These are phyloP conservation scores for Penicillium occitanis DNA, from an alignment of 2,329 filamentous ascomycete genomes.

Conservation along the genomic window DNA sequence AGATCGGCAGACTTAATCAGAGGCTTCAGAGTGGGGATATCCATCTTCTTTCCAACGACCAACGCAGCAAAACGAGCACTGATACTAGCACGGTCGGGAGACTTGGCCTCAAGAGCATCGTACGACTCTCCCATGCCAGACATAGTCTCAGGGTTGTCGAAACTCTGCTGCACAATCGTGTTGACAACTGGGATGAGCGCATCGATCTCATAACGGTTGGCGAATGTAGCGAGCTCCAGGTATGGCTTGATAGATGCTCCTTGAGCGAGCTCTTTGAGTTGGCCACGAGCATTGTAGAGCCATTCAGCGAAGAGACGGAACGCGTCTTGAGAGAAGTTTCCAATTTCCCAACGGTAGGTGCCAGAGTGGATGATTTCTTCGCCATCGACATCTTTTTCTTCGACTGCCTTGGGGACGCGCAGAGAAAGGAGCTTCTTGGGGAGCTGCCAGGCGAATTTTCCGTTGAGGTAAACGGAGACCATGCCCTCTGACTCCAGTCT, in stretches of 20 bases:
- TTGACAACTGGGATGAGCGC: background rate
- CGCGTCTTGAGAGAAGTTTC: slow-evolving; percentile 2
- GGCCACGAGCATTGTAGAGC: slow-evolving; percentile 12
- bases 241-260: background rate
- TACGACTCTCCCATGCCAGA: background rate
- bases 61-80: slow-evolving; percentile 16
- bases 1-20: background rate
- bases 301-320: slow-evolving; percentile 15
- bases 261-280: background rate
- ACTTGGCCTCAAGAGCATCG: background rate
- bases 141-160: background rate
- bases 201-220: background rate
- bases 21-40: background rate
- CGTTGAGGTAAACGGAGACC: slow-evolving; percentile 13
- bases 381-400: background rate
- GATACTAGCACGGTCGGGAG: slow-evolving; percentile 2
- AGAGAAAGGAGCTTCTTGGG: slow-evolving; percentile 7
- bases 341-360: slow-evolving; percentile 10
- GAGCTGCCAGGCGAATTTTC: slow-evolving; percentile 13
- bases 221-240: background rate
- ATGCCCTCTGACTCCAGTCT: slow-evolving; percentile 16
- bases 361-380: background rate
- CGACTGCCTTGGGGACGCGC: background rate
- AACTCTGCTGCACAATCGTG: background rate
- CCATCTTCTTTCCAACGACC: background rate